A percentile compares a stretch with the other conserved stretches of the same genome.
phyloP scores from a whole-genome alignment of 176 grass and related monocot genomes.

The Chloris gayana region DNA sequence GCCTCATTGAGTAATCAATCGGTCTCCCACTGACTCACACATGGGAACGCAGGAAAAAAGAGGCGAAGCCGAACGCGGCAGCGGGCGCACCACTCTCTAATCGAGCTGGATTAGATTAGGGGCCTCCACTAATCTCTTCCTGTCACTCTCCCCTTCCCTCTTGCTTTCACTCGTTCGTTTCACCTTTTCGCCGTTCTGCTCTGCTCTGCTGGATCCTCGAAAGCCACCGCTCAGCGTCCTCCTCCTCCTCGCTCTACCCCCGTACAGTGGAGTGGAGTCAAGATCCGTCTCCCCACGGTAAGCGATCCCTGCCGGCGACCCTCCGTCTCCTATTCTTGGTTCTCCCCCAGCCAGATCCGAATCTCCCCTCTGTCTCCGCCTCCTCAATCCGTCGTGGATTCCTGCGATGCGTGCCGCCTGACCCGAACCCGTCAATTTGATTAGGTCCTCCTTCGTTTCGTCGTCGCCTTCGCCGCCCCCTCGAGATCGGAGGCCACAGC shows the following conservation, averaged over 20 bases:
- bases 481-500: not conserved
- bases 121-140: not conserved
- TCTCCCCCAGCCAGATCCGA: slow-evolving; percentile 10
- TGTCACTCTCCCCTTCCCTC: not conserved
- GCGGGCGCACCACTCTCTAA: not conserved
- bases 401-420: not conserved
- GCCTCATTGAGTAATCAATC: not conserved
- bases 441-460: not conserved
- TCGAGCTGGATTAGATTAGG: not conserved
- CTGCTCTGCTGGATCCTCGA: slow-evolving; percentile 31
- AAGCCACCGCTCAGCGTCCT: not conserved
- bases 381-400: not conserved
- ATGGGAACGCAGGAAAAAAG: slow-evolving; percentile 4
- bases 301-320: not conserved
- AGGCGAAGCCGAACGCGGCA: not conserved
- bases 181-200: not conserved
- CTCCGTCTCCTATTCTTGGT: not conserved
- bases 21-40: not conserved
- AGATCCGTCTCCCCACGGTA: slow-evolving; percentile 6
- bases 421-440: not conserved
- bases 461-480: not conserved
- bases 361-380: not conserved
- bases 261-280: not conserved
- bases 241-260: not conserved
- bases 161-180: not conserved